Base-by-base conservation (phyloP, 192 early-diverging fungal species). In the Funneliformis geosporum region DNA sequence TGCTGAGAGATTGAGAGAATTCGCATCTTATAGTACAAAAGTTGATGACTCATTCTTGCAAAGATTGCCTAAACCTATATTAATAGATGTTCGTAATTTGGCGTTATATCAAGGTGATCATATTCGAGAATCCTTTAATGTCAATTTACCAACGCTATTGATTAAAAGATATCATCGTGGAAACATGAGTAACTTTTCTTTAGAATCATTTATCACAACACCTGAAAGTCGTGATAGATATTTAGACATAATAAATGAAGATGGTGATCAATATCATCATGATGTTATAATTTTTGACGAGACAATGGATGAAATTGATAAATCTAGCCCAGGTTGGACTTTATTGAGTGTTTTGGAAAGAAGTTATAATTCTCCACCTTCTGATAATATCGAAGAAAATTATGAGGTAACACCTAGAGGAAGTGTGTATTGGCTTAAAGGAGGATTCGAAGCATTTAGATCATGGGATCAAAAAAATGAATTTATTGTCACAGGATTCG, bases 121-220 rank as follows among this genome's bases (percentile, higher is more conserved):
- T 23, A 85, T 90, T 40, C 64, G 65, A 8, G 76, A 85, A 59
- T 85, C 88, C 23, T 84, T 89, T 40, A 86, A 89, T 80, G 86
- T 89, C 39, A 89, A 89, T 75, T 39, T 89, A 44, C 88, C 88
- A 6, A 86, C 88, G 23, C 76, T 89, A 12, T 61, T 89, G 5
- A 85, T 88, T 66, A 85, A 87, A 68, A 80, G 88, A 44, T 89
- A 88, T 70, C 80, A 82, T 4, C 75, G 86, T 43, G 87, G 87
- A 28, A 84, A 85, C 3, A 80, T 89, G 11, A 80, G 84, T 4
- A 84, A 86, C 14, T 89, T 89, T 75, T 86, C 82, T 21, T 43
- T 89, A 12, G 85, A 87, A 67, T 86, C 84, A 55, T 89, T 89
- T 65, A 86, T 89, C 47, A 89, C 86, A 21, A 87, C 86, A 44